Evolutionary conservation across 2,329 filamentous ascomycete species (phyloP), one percentile per base, ranked within the genome.

Genomic region (Bipolaris oryzae): DNA sequence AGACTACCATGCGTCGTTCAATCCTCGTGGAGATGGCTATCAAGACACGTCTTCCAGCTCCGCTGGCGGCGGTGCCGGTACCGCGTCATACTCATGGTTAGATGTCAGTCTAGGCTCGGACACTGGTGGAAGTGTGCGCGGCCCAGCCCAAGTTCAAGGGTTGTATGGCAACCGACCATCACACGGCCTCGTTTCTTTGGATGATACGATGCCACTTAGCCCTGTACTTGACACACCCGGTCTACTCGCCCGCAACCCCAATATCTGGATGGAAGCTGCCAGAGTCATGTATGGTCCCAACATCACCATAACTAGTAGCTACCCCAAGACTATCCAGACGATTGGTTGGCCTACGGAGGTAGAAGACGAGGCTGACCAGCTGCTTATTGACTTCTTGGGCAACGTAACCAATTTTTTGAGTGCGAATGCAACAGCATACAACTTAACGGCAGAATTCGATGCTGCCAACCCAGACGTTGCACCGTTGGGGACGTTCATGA

Each of bases 101-200:
- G 82, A 85, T 52, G 64, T 84, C 34, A 76, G 80, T 0, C 67
- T 84, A 4, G 82, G 81, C 3, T 79, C 76, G 31, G 81, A 83
- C 53, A 83, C 80, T 7, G 81, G 81, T 35, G 80, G 83, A 41
- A 78, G 78, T 23, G 80, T 85, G 37, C 78, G 83, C 16, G 75
- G 75, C 5, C 82, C 83, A 0, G 72, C 79, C 0, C 74, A 79
- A 48, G 77, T 79, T 0, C 79, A 84, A 62, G 82, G 82, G 3
- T 63, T 81, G 3, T 84, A 79, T 52, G 81, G 82, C 2, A 83
- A 83, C 50, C 70, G 82, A 4, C 82, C 82, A 2, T 79, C 79
- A 1, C 76, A 80, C 44, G 79, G 77, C 3, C 69, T 83, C 0
- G 77, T 84, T 0, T 64, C 74, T 7, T 71, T 85, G 1, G 77